These are phyloP conservation scores for Leccinum disarticulatum DNA, from an alignment of 768 basidiomycete genomes.

Conservation along the genomic window DNA sequence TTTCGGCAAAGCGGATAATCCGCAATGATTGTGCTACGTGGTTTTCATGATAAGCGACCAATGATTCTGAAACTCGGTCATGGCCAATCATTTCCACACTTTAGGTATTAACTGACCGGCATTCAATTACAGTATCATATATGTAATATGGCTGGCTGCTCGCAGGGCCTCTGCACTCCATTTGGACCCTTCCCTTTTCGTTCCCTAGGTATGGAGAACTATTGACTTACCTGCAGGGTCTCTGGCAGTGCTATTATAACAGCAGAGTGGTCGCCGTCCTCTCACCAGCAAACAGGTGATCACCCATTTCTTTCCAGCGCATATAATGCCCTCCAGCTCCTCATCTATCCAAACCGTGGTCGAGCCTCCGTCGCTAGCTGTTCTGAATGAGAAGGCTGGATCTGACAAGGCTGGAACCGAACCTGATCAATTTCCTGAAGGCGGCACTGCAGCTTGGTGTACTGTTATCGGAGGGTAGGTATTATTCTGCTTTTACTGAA, in stretches of 20 bases:
- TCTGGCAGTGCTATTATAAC: not conserved
- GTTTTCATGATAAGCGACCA: constrained; percentile 30
- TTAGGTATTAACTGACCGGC: constrained; percentile 11
- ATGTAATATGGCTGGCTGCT: not conserved
- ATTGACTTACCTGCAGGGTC: not conserved
- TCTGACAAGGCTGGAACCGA: not conserved
- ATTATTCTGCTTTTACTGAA: not conserved
- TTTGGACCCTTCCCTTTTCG: not conserved
- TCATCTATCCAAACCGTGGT: not conserved
- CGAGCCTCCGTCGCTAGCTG: not conserved
- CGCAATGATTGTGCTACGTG: not conserved
- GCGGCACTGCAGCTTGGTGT: constrained; percentile 29
- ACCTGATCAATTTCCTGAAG: constrained; percentile 27
- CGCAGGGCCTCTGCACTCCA: not conserved
- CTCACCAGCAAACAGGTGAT: not conserved
- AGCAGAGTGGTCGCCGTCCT: not conserved
- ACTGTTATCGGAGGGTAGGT: constrained; percentile 25
- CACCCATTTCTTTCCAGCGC: not conserved
- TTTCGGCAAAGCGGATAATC: not conserved
- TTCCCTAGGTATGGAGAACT: no score
- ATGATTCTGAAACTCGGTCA: not conserved
- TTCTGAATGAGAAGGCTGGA: constrained; percentile 3
- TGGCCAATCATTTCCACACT: not conserved
- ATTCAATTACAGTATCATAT: not conserved
- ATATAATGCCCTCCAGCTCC: constrained; percentile 7